These are phyloP conservation scores for Cinnamomum micranthum DNA, from an alignment of 164 flowering plant species.

Conservation along the genomic window DNA sequence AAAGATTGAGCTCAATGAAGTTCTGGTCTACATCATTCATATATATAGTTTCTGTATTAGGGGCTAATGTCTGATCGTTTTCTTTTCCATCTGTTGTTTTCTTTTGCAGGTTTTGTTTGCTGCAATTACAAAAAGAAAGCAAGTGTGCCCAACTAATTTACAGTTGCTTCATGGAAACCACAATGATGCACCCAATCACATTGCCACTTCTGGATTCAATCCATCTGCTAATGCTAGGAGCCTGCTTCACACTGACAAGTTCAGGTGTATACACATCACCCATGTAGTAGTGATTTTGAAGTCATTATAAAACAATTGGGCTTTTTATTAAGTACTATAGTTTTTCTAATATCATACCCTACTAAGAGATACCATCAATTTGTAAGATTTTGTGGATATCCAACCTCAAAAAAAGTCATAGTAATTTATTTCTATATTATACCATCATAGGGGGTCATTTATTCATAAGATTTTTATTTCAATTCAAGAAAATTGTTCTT, in stretches of 20 bases:
- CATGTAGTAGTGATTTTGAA: background rate
- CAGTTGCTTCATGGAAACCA: slow-evolving; percentile 49
- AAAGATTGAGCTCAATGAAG: too few relatives aligned
- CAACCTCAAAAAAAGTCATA: background rate
- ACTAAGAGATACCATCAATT: background rate
- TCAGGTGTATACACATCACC: slow-evolving; percentile 19
- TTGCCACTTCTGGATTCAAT: background rate
- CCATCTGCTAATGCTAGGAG: slow-evolving; percentile 7
- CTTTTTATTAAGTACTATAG: too few relatives aligned
- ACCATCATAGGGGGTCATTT: background rate
- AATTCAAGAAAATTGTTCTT: background rate
- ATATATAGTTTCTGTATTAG: background rate
- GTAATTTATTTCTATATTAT: background rate
- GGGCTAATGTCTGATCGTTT: background rate
- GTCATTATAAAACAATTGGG: too few relatives aligned
- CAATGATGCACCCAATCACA: slow-evolving; percentile 7
- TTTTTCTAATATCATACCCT: background rate
- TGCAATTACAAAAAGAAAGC: slow-evolving; percentile 69
- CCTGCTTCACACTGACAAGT: slow-evolving; percentile 22
- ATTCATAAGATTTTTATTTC: background rate
- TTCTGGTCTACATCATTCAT: background rate
- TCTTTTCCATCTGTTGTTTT: background rate
- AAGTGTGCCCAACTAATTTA: slow-evolving; percentile 42
- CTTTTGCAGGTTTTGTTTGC: slow-evolving; percentile 73
- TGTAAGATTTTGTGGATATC: background rate